Conservation (phyloP, 306 rosid species). For the Bauhinia variegata region DNA sequence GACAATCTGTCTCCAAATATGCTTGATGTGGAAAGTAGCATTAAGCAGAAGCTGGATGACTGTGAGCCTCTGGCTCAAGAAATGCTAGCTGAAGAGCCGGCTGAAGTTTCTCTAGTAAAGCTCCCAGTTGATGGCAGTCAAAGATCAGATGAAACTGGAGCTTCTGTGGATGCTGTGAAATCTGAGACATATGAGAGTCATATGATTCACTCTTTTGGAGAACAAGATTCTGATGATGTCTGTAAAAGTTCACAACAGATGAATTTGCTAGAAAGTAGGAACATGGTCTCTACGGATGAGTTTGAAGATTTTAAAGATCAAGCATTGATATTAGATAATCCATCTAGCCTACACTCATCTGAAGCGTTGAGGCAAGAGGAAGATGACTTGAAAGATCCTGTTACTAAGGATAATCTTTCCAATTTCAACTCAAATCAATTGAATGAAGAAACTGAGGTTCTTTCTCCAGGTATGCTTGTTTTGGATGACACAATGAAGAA, state of each 20-base stretch:
- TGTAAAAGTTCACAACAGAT: conserved; percentile 7
- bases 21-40: conserved; percentile 40
- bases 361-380: conserved; percentile 28
- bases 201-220: conserved; percentile 14
- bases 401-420: conserved; percentile 13
- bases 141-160: conserved; percentile 39
- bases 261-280: conserved; percentile 7
- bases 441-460: conserved; percentile 30
- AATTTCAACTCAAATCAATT: conserved; percentile 24
- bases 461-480: conserved; percentile 30
- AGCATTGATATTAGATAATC: too few relatives aligned
- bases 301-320: too few relatives aligned
- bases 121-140: conserved; percentile 32
- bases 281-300: conserved; percentile 4
- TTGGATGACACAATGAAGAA: conserved; percentile 25
- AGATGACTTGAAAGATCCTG: conserved; percentile 21
- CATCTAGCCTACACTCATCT: too few relatives aligned
- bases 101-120: conserved; percentile 41
- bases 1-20: conserved; percentile 41
- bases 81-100: conserved; percentile 42
- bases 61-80: conserved; percentile 35
- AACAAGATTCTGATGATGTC: conserved; percentile 25
- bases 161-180: conserved; percentile 27
- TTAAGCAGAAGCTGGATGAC: conserved; percentile 28
- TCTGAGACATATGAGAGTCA: conserved; percentile 16